Conservation (phyloP, 73 alveolate species). For the Symbiodinium natans region DNA sequence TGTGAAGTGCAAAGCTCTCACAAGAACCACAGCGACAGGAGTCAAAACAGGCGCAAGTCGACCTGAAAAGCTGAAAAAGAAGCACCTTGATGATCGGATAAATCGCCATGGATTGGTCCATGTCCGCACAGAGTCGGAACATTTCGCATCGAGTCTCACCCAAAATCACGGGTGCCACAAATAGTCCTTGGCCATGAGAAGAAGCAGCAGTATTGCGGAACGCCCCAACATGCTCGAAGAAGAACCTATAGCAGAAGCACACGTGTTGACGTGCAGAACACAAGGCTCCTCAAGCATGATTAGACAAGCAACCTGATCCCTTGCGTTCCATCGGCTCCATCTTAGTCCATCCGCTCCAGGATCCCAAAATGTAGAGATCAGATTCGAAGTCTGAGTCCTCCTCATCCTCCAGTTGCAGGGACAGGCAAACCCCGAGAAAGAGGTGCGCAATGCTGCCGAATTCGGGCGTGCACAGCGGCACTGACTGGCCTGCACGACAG, state of each 20-base stretch:
- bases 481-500: not conserved
- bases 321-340: slow-evolving; percentile 78
- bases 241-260: too few relatives aligned
- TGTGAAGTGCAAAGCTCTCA: not conserved
- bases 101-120: slow-evolving; percentile 49
- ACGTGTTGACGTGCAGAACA: too few relatives aligned
- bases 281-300: too few relatives aligned
- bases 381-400: not conserved
- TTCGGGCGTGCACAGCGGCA: not conserved
- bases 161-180: slow-evolving; percentile 58
- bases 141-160: slow-evolving; percentile 75
- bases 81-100: slow-evolving; percentile 52
- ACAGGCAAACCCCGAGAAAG: not conserved
- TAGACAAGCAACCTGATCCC: not conserved
- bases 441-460: too few relatives aligned
- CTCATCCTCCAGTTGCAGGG: not conserved
- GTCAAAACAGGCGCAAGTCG: not conserved
- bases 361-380: slow-evolving; percentile 49
- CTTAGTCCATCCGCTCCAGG: slow-evolving; percentile 93
- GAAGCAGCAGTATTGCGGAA: too few relatives aligned
- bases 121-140: slow-evolving; percentile 62
- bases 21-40: not conserved
- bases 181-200: not conserved
- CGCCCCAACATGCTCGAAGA: too few relatives aligned
- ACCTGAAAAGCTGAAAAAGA: not conserved